A percentile compares a stretch with the other conserved stretches of the same genome.
Evolutionary conservation across 108 stramenopile species (phyloP).

Genomic region (Pseudonitzschia multistriata): DNA sequence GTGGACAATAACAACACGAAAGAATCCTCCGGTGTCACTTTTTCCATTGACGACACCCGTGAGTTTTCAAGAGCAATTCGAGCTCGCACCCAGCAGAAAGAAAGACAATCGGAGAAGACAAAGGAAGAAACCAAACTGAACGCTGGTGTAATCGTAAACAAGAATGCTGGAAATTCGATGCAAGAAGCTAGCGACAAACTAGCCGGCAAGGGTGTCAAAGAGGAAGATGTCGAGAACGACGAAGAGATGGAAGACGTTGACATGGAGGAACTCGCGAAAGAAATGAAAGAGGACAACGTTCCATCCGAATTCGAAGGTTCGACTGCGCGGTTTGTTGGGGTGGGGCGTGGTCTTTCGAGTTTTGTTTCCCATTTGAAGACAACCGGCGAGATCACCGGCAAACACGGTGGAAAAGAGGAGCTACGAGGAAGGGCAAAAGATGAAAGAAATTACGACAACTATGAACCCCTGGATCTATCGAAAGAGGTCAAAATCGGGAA

Average conservation of each 20-base stretch:
- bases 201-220: constrained; percentile 2
- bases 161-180: not conserved
- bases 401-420: constrained; percentile 70
- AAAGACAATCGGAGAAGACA: constrained; percentile 37
- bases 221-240: constrained; percentile 13
- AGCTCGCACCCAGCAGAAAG: constrained; percentile 63
- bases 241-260: constrained; percentile 53
- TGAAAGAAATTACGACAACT: constrained; percentile 87
- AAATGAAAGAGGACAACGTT: constrained; percentile 52
- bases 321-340: constrained; percentile 48
- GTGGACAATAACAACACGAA: constrained; percentile 14
- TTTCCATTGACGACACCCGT: constrained; percentile 77
- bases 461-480: constrained; percentile 66
- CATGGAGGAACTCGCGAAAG: constrained; percentile 70
- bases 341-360: constrained; percentile 76
- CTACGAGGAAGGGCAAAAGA: constrained; percentile 86
- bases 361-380: constrained; percentile 78
- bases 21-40: constrained; percentile 39
- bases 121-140: constrained; percentile 5
- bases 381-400: constrained; percentile 78
- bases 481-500: constrained; percentile 74
- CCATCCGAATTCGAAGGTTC: constrained; percentile 52
- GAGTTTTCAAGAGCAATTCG: constrained; percentile 83
- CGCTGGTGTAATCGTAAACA: not conserved
- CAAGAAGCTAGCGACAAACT: not conserved